Evolutionary conservation across 2,329 filamentous ascomycete genomes (phyloP), one percentile per base, ranked within the genome.

Genomic region (Colletotrichum lupini): DNA sequence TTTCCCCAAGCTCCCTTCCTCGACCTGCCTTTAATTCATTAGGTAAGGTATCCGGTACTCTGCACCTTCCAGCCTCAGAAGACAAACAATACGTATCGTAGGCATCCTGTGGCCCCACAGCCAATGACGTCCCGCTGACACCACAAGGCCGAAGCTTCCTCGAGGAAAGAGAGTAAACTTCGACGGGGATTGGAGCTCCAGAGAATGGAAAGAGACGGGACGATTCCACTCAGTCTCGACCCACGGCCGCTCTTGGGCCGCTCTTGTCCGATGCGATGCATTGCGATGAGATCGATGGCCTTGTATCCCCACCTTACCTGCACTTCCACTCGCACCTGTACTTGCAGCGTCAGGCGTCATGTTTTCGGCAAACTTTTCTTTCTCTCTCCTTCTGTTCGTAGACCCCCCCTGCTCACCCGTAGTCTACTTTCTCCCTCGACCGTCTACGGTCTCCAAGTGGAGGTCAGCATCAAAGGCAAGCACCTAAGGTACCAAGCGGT

Each of bases 111-210:
- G n/a, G 67, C 24, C 59, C 70, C 70, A 64, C 67, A 60, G n/a
- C 53, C 55, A 73, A 70, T 73, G 70, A 70, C 67, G 67, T 63
- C 19, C 35, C 56, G n/a, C 61, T 73, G 70, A 73, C 70, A 73
- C 60, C 70, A 70, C 67, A 46, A 58, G 30, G 65, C 24, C 24
- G 26, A 11, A 2, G 42, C 58, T 22, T 16, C 14, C 26, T 46
- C 22, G 30, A 49, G 64, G 68, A 67, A 61, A 49, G 30, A 16
- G 46, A 64, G 32, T 26, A 57, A 57, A 32, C 58, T 28, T 57
- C 35, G 57, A 60, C 28, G 28, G 58, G 37, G 7, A 65, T 53
- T 46, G 35, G 30, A 56, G 60, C 46, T 26, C 28, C 7, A 46
- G 14, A 32, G 32, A 32, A 32, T 32, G 30, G 65, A 56, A 67